phyloP scores from a whole-genome alignment of 192 early-diverging fungal genomes.

The Coemansia sp. region DNA sequence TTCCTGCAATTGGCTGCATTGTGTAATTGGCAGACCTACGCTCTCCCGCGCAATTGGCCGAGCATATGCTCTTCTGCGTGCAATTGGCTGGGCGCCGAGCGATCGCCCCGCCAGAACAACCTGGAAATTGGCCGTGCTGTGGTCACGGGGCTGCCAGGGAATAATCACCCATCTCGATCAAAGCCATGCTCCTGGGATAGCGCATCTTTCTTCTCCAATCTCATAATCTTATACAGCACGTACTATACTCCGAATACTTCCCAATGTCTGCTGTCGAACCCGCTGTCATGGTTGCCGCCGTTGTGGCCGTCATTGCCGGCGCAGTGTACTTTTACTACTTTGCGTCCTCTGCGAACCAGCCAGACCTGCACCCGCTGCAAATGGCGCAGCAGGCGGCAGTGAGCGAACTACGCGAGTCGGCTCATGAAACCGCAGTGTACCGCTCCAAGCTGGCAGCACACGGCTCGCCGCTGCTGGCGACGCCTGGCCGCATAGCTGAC shows the following conservation, averaged over 20 bases:
- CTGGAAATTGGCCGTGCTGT: conserved; percentile 4
- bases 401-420: conserved; percentile 32
- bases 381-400: conserved; percentile 45
- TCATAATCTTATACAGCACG: not conserved
- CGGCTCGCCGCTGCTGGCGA: conserved; percentile 21
- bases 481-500: conserved; percentile 11
- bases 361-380: conserved; percentile 51
- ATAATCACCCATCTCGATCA: too few relatives aligned
- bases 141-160: not conserved
- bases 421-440: conserved; percentile 34
- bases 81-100: not conserved
- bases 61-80: not conserved
- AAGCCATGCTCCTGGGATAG: not conserved
- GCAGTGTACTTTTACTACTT: conserved; percentile 47
- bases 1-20: too few relatives aligned
- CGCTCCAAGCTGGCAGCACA: conserved; percentile 47
- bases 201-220: not conserved
- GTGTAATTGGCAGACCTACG: not conserved
- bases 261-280: conserved; percentile 31
- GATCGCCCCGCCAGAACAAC: not conserved
- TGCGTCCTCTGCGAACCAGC: conserved; percentile 52
- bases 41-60: not conserved
- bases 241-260: not conserved
- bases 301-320: conserved; percentile 20
- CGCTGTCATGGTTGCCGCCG: conserved; percentile 20